Conservation (phyloP, 441 rosid genomes). For the Sinapis alba region DNA sequence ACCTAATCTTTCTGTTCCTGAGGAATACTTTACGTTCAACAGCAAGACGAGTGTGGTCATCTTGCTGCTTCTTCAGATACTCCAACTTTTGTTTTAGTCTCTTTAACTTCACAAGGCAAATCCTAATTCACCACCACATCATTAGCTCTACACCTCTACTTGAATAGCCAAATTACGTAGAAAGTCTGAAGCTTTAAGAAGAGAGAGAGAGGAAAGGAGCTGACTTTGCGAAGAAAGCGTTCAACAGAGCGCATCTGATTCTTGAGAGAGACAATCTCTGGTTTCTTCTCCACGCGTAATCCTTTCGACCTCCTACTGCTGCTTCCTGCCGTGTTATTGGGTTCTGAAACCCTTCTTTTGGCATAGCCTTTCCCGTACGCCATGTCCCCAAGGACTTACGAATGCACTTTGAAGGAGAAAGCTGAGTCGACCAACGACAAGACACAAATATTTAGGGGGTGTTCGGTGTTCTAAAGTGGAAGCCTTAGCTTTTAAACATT, state of each 20-base stretch:
- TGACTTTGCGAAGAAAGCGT: conserved; percentile 89
- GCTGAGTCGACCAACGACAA: not conserved
- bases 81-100: conserved; percentile 72
- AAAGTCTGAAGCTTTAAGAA: not conserved
- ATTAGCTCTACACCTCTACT: too few species aligned
- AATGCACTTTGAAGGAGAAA: not conserved
- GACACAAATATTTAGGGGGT: not conserved
- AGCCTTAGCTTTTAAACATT: too few species aligned
- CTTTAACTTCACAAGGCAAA: conserved; percentile 81
- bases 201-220: conserved; percentile 2
- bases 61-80: conserved; percentile 84
- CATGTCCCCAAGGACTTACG: conserved; percentile 43
- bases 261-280: conserved; percentile 71
- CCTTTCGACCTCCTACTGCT: conserved; percentile 77
- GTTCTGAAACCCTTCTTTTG: conserved; percentile 70
- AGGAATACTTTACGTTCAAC: conserved; percentile 87
- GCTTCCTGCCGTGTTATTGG: conserved; percentile 62
- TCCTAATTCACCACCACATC: too few species aligned
- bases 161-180: too few species aligned
- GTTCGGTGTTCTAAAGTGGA: too few species aligned
- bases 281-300: conserved; percentile 69
- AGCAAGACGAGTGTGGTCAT: conserved; percentile 78
- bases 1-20: conserved; percentile 85
- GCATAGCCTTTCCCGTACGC: conserved; percentile 93
- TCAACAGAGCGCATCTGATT: conserved; percentile 93